Percentiles rank a stretch among this genome's conserved stretches.
Conservation (phyloP, 257 asterid species). For the Plantago major region DNA sequence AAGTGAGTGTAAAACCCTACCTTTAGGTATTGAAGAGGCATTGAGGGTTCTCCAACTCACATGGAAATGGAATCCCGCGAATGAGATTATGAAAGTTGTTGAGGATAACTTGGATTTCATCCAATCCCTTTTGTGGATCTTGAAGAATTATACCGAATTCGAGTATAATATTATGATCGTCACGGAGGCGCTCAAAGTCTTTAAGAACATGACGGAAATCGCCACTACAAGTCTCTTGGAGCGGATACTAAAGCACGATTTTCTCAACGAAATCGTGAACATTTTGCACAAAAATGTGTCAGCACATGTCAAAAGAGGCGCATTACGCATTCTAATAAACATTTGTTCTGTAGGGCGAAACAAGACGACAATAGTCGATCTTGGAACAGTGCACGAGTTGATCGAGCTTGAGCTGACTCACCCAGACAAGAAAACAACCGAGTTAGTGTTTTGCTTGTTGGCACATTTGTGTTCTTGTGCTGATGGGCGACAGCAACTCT, state of each 20-base stretch:
- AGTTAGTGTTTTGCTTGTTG: slow-evolving; percentile 46
- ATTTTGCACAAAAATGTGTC: slow-evolving; percentile 21
- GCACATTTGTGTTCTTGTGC: slow-evolving; percentile 68
- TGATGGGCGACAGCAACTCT: slow-evolving; percentile 73
- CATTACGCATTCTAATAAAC: slow-evolving; percentile 43
- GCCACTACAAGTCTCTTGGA: slow-evolving; percentile 26
- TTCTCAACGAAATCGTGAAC: slow-evolving; percentile 29
- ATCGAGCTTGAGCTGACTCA: slow-evolving; percentile 49
- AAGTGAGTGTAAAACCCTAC: slow-evolving; percentile 1
- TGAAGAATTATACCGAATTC: slow-evolving; percentile 12
- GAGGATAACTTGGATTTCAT: slow-evolving; percentile 38
- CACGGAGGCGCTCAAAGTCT: slow-evolving; percentile 32
- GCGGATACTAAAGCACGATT: slow-evolving; percentile 24
- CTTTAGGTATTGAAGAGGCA: slow-evolving; percentile 43
- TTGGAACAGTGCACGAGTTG: slow-evolving; percentile 45
- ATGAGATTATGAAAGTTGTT: slow-evolving; percentile 37
- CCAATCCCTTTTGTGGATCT: slow-evolving; percentile 43
- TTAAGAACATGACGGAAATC: slow-evolving; percentile 31
- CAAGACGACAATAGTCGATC: slow-evolving; percentile 44
- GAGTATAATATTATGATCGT: not conserved
- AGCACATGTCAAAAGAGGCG: slow-evolving; percentile 30
- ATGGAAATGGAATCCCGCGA: slow-evolving; percentile 32
- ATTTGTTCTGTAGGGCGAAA: slow-evolving; percentile 43
- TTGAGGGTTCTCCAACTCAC: slow-evolving; percentile 42
- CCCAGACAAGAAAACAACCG: slow-evolving; percentile 43